phyloP scores from a whole-genome alignment of 192 early-diverging fungal species.

The Mortierella antarctica region DNA sequence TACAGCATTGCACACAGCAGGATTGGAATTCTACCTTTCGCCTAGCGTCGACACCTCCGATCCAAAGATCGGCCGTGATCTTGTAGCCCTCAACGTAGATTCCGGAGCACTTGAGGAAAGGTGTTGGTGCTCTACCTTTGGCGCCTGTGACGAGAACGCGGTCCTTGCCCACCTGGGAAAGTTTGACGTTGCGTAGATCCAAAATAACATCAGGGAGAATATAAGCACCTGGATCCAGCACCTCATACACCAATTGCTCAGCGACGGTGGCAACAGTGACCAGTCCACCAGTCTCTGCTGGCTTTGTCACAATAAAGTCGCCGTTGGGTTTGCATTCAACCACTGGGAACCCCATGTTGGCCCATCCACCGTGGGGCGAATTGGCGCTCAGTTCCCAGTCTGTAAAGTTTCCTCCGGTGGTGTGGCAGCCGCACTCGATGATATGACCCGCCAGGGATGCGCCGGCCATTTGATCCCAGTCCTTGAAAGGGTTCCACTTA shows the following conservation, averaged over 20 bases:
- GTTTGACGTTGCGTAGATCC: conserved; percentile 67
- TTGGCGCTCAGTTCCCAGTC: conserved; percentile 69
- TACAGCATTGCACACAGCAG: not conserved
- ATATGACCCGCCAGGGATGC: conserved; percentile 75
- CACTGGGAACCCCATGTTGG: conserved; percentile 78
- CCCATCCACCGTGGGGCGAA: conserved; percentile 64
- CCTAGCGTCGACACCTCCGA: conserved; percentile 70
- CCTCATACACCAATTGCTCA: conserved; percentile 76
- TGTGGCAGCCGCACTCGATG: conserved; percentile 76
- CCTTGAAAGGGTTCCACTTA: conserved; percentile 59
- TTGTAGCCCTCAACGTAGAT: conserved; percentile 71
- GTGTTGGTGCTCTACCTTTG: conserved; percentile 66
- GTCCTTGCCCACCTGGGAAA: conserved; percentile 64
- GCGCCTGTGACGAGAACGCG: conserved; percentile 71
- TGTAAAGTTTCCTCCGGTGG: conserved; percentile 77
- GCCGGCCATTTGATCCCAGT: conserved; percentile 69
- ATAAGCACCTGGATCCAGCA: conserved; percentile 72
- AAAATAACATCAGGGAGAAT: conserved; percentile 73
- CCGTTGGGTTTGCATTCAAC: conserved; percentile 67
- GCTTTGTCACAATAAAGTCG: conserved; percentile 69
- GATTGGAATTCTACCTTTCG: conserved; percentile 54
- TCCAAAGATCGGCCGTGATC: conserved; percentile 66
- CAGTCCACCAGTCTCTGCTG: conserved; percentile 69
- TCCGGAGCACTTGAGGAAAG: conserved; percentile 69
- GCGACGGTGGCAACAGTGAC: conserved; percentile 67